These are phyloP conservation scores for Triticum dicoccoides DNA, from an alignment of 176 grass and related monocot species.

Conservation along the genomic window DNA sequence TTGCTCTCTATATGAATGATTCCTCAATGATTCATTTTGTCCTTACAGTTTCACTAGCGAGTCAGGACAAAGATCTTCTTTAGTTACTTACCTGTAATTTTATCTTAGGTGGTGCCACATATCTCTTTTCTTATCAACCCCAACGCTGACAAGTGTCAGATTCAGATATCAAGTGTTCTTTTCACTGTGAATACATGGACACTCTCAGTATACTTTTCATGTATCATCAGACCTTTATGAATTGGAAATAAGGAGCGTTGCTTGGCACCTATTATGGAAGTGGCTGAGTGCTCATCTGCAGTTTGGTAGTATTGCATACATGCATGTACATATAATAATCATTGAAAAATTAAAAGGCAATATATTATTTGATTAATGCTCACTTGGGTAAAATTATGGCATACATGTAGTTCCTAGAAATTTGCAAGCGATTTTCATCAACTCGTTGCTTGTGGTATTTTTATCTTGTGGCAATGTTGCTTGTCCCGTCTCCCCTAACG, in stretches of 20 bases:
- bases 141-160: neutral
- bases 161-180: neutral
- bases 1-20: neutral
- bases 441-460: neutral
- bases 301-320: neutral
- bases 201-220: neutral
- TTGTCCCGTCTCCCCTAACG: neutral
- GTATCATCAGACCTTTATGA: neutral
- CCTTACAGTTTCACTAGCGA: neutral
- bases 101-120: neutral
- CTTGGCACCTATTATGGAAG: neutral
- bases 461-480: conserved; percentile 7
- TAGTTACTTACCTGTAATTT: neutral
- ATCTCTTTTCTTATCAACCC: neutral
- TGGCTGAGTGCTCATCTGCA: neutral
- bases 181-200: neutral
- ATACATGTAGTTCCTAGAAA: neutral
- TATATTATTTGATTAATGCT: neutral
- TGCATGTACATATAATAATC: neutral
- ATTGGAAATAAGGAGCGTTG: neutral
- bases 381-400: neutral
- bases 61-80: neutral
- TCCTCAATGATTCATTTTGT: neutral
- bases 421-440: neutral
- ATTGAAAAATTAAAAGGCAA: neutral